Base-by-base conservation (phyloP, 495 filamentous ascomycete species). In the Monascus purpureus region DNA sequence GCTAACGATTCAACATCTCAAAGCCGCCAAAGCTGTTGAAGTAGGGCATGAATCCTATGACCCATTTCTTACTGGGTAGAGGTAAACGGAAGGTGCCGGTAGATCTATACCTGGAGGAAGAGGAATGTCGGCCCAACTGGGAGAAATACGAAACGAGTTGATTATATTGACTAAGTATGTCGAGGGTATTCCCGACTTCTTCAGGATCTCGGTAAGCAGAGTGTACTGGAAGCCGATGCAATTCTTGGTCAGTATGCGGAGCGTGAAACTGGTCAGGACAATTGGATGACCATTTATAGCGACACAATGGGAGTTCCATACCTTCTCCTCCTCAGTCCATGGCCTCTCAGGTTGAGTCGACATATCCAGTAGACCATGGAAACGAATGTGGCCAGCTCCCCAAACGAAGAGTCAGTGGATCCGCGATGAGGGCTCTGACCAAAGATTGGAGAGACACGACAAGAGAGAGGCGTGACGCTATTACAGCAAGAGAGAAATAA, bases 301-400 rank as follows among this genome's bases (percentile, higher is more conserved):
- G 13, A 17, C 25, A 31, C 25, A 13, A 13, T 14, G 12, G 14
- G 17, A 19, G 27, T 18, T 13, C 36, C 63, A 30, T 63, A 76
- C 72, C 63, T 69, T 67, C 57, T 76, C 72, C 55, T 64, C 61
- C 53, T 75, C 67, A 33, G 59, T 54, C 59, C 67, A 75, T 47
- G 67, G 65, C 43, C 52, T 57, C 45, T 67, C 66, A 33, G 56
- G 45, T 56, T 33, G 46, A 54, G 52, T 56, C 49, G 61, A 63
- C 61, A 65, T 65, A 45, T 59, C 55, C 58, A 52, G 43, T 17
- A 23, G 37, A 53, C 47, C 58, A 62, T 62, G 50, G 50, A 55
- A 53, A 45, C 51, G 34, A 40, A 39, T 33, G 38, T 28, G 28
- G 7, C 33, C n/a, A 28, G 35, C 32, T 33, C 34, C 24, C 26